Conservation (phyloP, 1,284 basidiomycete genomes). For the Boletellus sp. region DNA sequence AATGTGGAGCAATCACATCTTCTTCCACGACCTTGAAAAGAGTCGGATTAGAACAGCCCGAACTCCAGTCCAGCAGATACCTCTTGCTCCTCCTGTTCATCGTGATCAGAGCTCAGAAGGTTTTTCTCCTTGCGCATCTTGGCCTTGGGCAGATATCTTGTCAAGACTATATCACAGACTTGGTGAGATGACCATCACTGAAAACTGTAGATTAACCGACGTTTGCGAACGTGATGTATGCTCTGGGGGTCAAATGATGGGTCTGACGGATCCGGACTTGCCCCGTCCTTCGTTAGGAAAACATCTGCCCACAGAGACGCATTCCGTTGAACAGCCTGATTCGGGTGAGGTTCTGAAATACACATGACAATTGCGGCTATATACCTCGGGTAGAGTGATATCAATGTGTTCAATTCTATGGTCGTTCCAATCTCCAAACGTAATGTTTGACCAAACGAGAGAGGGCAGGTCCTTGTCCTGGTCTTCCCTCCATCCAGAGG, state of each 20-base stretch:
- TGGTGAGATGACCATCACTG: constrained; percentile 7
- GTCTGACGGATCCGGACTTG: constrained; percentile 60
- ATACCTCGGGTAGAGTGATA: constrained; percentile 71
- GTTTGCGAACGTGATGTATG: constrained; percentile 77
- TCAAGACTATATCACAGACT: constrained; percentile 58
- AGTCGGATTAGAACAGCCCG: constrained; percentile 13
- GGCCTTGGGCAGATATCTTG: constrained; percentile 72
- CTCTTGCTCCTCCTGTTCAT: constrained; percentile 40
- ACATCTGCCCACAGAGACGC: constrained; percentile 85
- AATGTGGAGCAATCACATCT: constrained; percentile 75
- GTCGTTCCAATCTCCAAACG: constrained; percentile 80
- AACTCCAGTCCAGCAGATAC: constrained; percentile 26
- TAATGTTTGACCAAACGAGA: constrained; percentile 80
- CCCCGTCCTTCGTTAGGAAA: constrained; percentile 68
- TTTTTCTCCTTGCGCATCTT: constrained; percentile 83
- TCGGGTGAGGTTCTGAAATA: constrained; percentile 3
- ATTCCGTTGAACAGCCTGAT: constrained; percentile 74
- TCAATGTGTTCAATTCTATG: constrained; percentile 60
- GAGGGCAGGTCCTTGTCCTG: constrained; percentile 55
- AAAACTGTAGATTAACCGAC: constrained; percentile 42
- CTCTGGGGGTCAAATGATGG: constrained; percentile 50
- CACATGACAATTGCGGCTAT: constrained; percentile 18
- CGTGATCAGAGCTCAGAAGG: constrained; percentile 50
- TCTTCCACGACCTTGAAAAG: constrained; percentile 32
- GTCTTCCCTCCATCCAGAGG: constrained; percentile 44